Evolutionary conservation across 805 yeast species (phyloP).

Genomic region (Cyberlindnera veronae): DNA sequence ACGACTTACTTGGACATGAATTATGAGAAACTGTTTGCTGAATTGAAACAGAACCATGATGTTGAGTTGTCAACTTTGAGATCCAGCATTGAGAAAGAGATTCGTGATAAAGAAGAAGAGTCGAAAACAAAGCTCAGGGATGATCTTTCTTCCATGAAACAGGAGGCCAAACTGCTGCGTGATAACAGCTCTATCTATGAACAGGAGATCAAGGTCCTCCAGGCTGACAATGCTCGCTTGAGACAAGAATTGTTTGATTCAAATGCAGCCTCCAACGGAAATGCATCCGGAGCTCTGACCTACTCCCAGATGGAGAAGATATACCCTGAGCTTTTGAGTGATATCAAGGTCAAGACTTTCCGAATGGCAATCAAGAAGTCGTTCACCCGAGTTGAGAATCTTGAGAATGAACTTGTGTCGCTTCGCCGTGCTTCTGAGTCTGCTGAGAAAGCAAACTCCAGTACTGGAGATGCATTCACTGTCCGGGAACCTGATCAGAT

Average conservation of each 20-base stretch:
- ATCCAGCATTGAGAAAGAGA: constrained; percentile 4
- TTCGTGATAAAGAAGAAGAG: not conserved
- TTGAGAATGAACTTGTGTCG: constrained; percentile 2
- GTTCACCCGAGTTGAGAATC: constrained; percentile 6
- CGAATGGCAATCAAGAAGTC: constrained; percentile 9
- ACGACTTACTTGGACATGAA: constrained; percentile 13
- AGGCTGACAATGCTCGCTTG: constrained; percentile 3
- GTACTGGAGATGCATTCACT: not conserved
- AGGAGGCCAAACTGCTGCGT: constrained; percentile 1
- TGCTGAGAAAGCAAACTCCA: not conserved
- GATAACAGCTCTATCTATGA: not conserved
- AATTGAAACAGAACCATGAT: constrained; percentile 3
- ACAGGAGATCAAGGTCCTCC: constrained; percentile 1
- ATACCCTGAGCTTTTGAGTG: constrained; percentile 7
- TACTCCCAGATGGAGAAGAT: constrained; percentile 10
- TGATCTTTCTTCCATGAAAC: not conserved
- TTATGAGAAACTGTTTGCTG: constrained; percentile 1
- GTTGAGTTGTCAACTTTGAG: not conserved
- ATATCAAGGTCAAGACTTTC: constrained; percentile 5
- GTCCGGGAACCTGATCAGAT: constrained; percentile 1
- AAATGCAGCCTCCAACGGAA: not conserved
- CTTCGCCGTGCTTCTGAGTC: not conserved
- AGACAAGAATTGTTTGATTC: constrained; percentile 1
- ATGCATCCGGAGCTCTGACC: not conserved
- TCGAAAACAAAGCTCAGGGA: not conserved